Conservation (phyloP, 495 filamentous ascomycete genomes). For the Penicillium odoratum region DNA sequence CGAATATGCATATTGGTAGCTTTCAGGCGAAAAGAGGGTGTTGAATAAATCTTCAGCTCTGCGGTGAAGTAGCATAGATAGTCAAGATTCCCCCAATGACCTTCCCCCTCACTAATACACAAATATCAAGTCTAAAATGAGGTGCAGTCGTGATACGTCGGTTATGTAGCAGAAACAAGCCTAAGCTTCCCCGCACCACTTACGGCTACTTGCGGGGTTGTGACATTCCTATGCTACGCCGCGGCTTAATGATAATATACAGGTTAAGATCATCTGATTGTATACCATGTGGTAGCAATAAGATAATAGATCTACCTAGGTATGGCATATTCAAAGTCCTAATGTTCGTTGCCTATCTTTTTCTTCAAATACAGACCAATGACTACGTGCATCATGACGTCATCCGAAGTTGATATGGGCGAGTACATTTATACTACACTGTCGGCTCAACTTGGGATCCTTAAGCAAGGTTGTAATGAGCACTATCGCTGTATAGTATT, state of each 20-base stretch:
- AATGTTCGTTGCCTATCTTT: too few relatives aligned
- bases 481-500: too few relatives aligned
- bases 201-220: neutral
- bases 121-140: neutral
- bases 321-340: too few relatives aligned
- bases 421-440: too few relatives aligned
- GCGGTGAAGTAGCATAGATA: neutral
- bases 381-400: too few relatives aligned
- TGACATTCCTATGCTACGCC: too few relatives aligned
- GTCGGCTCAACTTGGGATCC: too few relatives aligned
- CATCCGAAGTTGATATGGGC: too few relatives aligned
- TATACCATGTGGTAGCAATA: neutral
- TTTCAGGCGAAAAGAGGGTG: neutral
- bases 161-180: neutral
- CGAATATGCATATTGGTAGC: conserved; percentile 15
- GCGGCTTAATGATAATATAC: too few relatives aligned
- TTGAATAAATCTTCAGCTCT: neutral
- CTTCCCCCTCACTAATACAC: neutral
- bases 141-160: neutral
- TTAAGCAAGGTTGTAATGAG: too few relatives aligned
- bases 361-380: too few relatives aligned
- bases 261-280: too few relatives aligned
- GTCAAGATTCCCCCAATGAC: neutral
- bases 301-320: neutral
- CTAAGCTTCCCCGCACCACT: neutral